Conservation (phyloP, 2,329 filamentous ascomycete genomes). For the Peltaster fructicola region DNA sequence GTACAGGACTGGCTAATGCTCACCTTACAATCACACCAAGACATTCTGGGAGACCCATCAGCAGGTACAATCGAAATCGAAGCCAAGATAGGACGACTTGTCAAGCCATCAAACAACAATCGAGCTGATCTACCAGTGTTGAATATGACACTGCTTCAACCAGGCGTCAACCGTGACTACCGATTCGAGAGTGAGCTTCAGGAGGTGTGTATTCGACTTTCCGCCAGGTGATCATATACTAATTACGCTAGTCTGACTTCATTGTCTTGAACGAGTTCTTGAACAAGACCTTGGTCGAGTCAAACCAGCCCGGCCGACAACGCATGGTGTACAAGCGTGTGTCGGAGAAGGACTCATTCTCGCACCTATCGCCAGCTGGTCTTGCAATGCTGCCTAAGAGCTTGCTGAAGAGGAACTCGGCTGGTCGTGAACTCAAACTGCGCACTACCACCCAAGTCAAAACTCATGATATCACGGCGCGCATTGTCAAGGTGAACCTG, state of each 20-base stretch:
- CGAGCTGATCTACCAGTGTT: constrained; percentile 50
- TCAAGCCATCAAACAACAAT: constrained; percentile 53
- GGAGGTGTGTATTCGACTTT: constrained; percentile 39
- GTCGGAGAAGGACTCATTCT: constrained; percentile 69
- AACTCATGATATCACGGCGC: constrained; percentile 47
- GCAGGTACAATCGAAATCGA: constrained; percentile 79
- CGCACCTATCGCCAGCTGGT: constrained; percentile 47
- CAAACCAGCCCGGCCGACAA: constrained; percentile 28
- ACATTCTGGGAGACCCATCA: constrained; percentile 38
- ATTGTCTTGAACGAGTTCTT: constrained; percentile 68
- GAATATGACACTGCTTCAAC: constrained; percentile 52
- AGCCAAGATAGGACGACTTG: constrained; percentile 73
- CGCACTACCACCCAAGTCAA: constrained; percentile 46
- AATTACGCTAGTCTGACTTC: constrained; percentile 49
- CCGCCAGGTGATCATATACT: constrained; percentile 1
- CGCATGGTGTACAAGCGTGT: constrained; percentile 66
- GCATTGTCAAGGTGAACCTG: constrained; percentile 83
- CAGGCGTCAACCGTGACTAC: constrained; percentile 32
- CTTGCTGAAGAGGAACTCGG: constrained; percentile 21
- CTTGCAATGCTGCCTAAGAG: constrained; percentile 39
- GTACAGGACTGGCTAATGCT: constrained; percentile 14
- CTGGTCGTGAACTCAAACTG: constrained; percentile 44
- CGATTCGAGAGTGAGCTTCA: constrained; percentile 83
- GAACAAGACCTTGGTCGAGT: constrained; percentile 42
- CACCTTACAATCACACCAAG: constrained; percentile 19